Evolutionary conservation across 1,139 yeast species (phyloP), one percentile per base, ranked within the genome.

Genomic region (Pichia kudriavzevii): DNA sequence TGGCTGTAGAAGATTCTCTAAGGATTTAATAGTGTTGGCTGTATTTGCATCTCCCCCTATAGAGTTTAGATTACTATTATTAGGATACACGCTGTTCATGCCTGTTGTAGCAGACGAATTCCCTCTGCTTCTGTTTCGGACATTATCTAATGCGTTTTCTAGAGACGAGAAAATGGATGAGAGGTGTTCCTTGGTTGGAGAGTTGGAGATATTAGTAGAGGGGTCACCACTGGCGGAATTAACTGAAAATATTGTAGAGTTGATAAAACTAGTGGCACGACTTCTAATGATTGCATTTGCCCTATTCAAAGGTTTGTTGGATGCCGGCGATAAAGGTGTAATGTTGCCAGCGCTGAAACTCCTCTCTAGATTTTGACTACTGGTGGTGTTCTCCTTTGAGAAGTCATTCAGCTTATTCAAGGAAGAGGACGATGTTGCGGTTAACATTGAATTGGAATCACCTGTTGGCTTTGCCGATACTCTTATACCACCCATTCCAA

Each of bases 131-230:
- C 57, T 40, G 31, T 50, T 49, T 21, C 53, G 46, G 4, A 48
- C 57, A 22, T 42, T 49, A 19, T 55, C 58, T 30, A 54, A 41
- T 2, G 58, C 60, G 31, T 36, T 51, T 31, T 55, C 60, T 10
- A 55, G 38, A 3, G 58, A 48, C 24, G 46, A 50, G 17, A 55
- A 33, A 9, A 53, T 36, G 2, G 40, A 37, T 14, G 38, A 34
- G 30, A 52, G 31, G 23, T 41, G 42, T 28, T 47, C 44, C 32
- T 32, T 37, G 8, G 34, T 19, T 10, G 36, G 38, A 8, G 39
- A 32, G 16, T 28, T 31, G 16, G 31, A 20, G 19, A 19, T 25
- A n/a, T 15, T 15, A 17, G 27, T 30, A 18, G 31, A 17, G 10
- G 15, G 9, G 14, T 20, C 22, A 16, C 23, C 13, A 14, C 21